Conservation (phyloP, 1,139 yeast genomes). For the Yamadazyma pseudoaaseri region DNA sequence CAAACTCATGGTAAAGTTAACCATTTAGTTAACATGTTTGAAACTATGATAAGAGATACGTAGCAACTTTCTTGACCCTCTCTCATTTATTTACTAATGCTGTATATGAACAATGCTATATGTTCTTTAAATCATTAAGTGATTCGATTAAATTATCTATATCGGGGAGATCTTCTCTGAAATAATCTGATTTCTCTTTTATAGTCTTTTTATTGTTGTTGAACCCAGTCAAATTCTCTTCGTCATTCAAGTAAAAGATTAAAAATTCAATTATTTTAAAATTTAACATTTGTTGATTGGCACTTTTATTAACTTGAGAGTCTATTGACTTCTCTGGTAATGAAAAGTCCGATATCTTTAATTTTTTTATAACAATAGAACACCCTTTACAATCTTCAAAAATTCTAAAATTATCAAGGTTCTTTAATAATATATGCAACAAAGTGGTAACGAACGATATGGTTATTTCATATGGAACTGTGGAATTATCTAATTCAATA, state of each 20-base stretch:
- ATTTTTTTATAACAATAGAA: slow-evolving; percentile 44
- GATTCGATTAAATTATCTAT: slow-evolving; percentile 41
- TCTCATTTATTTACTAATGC: not conserved
- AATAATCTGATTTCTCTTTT: slow-evolving; percentile 53
- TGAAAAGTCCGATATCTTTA: slow-evolving; percentile 21
- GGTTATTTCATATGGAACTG: slow-evolving; percentile 19
- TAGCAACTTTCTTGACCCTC: not conserved
- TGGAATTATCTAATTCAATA: slow-evolving; percentile 17
- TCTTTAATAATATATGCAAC: slow-evolving; percentile 59
- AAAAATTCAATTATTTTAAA: slow-evolving; percentile 70
- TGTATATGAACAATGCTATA: slow-evolving; percentile 3
- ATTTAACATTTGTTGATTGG: slow-evolving; percentile 42
- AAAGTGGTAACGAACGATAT: slow-evolving; percentile 55
- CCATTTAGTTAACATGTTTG: not conserved
- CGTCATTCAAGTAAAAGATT: slow-evolving; percentile 72
- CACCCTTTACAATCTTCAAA: slow-evolving; percentile 67
- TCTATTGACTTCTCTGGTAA: slow-evolving; percentile 13
- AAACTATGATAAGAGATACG: not conserved
- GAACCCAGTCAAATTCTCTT: slow-evolving; percentile 30
- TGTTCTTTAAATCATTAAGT: slow-evolving; percentile 32
- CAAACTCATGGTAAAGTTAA: not conserved
- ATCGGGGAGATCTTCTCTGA: slow-evolving; percentile 46
- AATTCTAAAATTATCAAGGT: slow-evolving; percentile 53
- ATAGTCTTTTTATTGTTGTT: slow-evolving; percentile 28
- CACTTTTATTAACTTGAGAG: slow-evolving; percentile 8